Base-by-base conservation (phyloP, 176 grass and related monocot genomes). In the Carex scoparia region DNA sequence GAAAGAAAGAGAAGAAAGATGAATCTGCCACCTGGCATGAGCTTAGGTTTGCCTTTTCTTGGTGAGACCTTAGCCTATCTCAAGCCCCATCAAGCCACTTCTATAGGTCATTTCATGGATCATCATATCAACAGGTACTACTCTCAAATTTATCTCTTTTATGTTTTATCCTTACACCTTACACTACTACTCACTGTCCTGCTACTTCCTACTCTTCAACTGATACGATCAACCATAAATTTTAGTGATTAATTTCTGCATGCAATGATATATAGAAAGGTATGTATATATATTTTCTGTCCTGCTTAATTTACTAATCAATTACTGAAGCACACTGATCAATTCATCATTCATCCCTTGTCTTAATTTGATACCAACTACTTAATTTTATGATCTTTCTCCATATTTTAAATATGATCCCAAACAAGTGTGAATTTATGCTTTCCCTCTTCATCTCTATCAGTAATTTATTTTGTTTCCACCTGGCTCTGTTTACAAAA, bases 1-100 rank as follows among this genome's bases (percentile, higher is more conserved):
- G 78, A 62, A 62, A 57, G 79, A 54, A 38, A 61, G 80, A 90
- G 40, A 86, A 94, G 67, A 86, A 87, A 81, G 32, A 67, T 71
- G 2, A 94, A 93, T 88, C 95, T 94, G 61, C 95, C 95, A 30
- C 93, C 93, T 2, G 95, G 91, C 63, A 79, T 85, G 61, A 67
- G 40, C 46, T 2, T 3, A 31, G 89, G 95, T 0, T 88, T 88
- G 93, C 95, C 95, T 38, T 79, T 94, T 1, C 15, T 98, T 69
- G 95, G 95, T 84, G 93, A 95, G 75, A 98, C 95, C 32, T 90
- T 93, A 83, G 93, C 88, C 56, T 98, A 93, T 88, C 95, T 94
- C 91, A 84, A 87, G 80, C 56, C 92, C 27, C 91, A 98, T 81
- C 88, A 81, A 5, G 89, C 93, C 81, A 98, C 91, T 82, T 86